Base-by-base conservation (phyloP, 2,329 filamentous ascomycete species). In the Diplodia intermedia region DNA sequence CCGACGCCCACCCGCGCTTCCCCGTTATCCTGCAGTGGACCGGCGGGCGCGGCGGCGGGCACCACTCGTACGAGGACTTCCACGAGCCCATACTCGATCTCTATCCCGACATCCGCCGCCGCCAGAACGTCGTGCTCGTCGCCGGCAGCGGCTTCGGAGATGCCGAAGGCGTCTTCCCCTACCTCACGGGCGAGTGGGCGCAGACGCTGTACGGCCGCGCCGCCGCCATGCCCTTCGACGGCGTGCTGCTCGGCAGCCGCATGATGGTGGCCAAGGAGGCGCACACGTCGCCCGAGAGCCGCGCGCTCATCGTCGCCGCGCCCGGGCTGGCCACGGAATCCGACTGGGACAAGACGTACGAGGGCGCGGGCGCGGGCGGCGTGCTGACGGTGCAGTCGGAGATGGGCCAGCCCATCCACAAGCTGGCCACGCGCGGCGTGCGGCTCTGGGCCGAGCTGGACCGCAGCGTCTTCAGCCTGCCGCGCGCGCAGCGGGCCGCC, bases 321-420 rank as follows among this genome's bases (percentile, higher is more conserved):
- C 87, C 89, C 69, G 94, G 94, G 78, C 84, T 97, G 43, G 90
- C 91, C 62, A 0, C 8, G 9, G 93, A 97, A 75, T 80, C 79
- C 70, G 86, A 94, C 72, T 97, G 94, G 94, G 93, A 97, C 81
- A 90, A 94, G 82, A 96, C 93, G 5, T 97, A 97, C 84, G 93
- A 94, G 76, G 9, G 43, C 2, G 12, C 60, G 0, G 29, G 43
- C 11, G 60, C 43, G 14, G 43, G 60, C n/a, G 88, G 97, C 69
- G 92, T 97, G 23, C 23, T 26, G 73, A 97, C 94, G n/a, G 94
- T 97, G 57, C 87, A 92, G 70, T 97, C 94, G 0, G 94, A 97
- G 82, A 97, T 97, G 94, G 94, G 94, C 53, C 93, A 97, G 84
- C 94, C 94, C 11, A 97, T 97, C 70, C 94, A 97, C 84, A 97